Evolutionary conservation across 2,329 filamentous ascomycete species (phyloP).

Genomic region (Botrytis aclada): DNA sequence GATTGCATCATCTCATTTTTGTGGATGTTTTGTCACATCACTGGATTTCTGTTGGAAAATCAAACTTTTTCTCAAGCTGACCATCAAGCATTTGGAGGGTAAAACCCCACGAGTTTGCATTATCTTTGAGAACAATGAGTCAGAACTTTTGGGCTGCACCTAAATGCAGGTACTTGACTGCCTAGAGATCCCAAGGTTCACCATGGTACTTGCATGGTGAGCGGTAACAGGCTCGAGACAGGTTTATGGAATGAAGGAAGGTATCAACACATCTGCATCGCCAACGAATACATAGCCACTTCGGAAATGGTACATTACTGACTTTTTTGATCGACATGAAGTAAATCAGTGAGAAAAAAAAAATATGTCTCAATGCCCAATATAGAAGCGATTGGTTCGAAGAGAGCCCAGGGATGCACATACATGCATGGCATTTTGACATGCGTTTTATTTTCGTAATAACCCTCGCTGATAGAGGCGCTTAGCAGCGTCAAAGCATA

Average conservation of each 20-base stretch:
- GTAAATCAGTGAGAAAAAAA: not conserved
- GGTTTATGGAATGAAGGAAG: not conserved
- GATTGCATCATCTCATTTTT: not conserved
- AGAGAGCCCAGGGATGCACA: not conserved
- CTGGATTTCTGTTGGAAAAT: not conserved
- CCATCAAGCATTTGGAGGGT: no score
- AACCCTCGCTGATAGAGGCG: constrained; percentile 5
- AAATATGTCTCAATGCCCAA: constrained; percentile 5
- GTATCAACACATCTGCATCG: constrained; percentile 13
- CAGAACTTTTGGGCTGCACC: constrained; percentile 2
- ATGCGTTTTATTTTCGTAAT: constrained; percentile 1
- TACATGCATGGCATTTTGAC: not conserved
- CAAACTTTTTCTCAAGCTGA: not conserved
- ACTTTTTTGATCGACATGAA: not conserved
- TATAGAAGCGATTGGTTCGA: constrained; percentile 5
- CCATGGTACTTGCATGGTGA: not conserved
- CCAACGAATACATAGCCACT: constrained; percentile 10
- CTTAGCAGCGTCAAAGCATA: constrained; percentile 11
- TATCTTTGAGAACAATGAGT: not conserved
- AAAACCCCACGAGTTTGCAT: constrained; percentile 8
- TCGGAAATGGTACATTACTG: not conserved
- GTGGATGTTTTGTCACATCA: not conserved
- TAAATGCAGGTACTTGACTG: constrained; percentile 13
- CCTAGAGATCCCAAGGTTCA: not conserved
- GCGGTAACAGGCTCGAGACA: not conserved